These are phyloP conservation scores for Leptographium procerum DNA, from an alignment of 2,329 filamentous ascomycete species.

Conservation along the genomic window DNA sequence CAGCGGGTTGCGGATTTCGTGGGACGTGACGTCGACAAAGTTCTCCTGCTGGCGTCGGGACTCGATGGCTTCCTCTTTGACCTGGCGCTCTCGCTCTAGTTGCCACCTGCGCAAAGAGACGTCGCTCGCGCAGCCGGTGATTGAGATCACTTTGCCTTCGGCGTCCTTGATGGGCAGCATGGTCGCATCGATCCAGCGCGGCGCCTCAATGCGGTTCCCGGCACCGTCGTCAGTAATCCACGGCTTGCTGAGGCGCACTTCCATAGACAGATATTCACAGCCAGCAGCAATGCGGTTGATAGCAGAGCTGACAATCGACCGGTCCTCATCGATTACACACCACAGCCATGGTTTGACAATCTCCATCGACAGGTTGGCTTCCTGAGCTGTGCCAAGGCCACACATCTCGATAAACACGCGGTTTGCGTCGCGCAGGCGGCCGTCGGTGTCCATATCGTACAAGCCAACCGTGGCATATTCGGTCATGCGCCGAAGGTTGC, in stretches of 20 bases:
- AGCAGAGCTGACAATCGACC: constrained; percentile 26
- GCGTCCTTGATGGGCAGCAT: constrained; percentile 38
- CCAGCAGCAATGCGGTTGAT: constrained; percentile 27
- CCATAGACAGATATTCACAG: constrained; percentile 32
- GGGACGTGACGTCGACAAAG: constrained; percentile 66
- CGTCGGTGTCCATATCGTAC: constrained; percentile 41
- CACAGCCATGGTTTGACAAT: constrained; percentile 32
- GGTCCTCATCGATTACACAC: constrained; percentile 34
- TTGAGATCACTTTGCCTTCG: constrained; percentile 35
- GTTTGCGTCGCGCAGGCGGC: constrained; percentile 38
- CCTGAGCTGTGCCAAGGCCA: constrained; percentile 32
- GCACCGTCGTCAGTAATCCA: constrained; percentile 33
- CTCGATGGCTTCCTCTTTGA: constrained; percentile 45
- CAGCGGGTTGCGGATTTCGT: constrained; percentile 64
- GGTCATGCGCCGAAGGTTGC: constrained; percentile 42
- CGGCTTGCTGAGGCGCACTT: constrained; percentile 36
- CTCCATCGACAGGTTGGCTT: constrained; percentile 25
- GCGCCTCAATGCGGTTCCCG: constrained; percentile 30
- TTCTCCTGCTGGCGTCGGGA: constrained; percentile 62
- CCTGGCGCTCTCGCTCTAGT: constrained; percentile 35
- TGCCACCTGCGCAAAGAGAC: constrained; percentile 40
- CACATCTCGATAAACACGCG: constrained; percentile 42
- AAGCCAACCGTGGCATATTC: constrained; percentile 43
- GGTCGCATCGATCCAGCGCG: constrained; percentile 37
- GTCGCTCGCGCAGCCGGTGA: constrained; percentile 37